A percentile compares a stretch with the other conserved stretches of the same genome.
Conservation (phyloP, 2,329 filamentous ascomycete genomes). For the Dactylellina leptospora region DNA sequence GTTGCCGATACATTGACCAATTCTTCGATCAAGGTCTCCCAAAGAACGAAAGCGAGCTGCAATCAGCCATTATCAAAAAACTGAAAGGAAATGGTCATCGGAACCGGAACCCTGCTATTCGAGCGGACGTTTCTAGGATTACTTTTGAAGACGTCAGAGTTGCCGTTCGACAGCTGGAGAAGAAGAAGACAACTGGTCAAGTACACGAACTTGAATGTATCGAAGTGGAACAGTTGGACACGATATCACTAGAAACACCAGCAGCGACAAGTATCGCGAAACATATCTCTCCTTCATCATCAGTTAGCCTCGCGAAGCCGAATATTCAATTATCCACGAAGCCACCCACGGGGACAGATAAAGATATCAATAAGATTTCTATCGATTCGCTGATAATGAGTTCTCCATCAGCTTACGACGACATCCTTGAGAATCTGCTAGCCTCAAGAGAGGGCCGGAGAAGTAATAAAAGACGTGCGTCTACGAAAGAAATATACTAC, state of each 20-base stretch:
- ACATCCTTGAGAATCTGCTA: no score
- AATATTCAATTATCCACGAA: no score
- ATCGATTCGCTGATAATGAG: no score
- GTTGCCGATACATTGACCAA: slow-evolving; percentile 2
- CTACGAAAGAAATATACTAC: no score
- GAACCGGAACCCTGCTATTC: not conserved
- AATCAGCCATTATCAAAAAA: not conserved
- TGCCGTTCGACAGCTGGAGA: not conserved
- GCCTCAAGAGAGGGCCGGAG: no score
- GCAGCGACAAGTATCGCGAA: not conserved
- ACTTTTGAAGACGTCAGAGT: slow-evolving; percentile 11
- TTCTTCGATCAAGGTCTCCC: not conserved
- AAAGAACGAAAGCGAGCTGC: not conserved
- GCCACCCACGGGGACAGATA: no score
- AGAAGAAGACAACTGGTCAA: no score
- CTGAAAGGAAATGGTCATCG: not conserved
- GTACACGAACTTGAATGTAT: not conserved
- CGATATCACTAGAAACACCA: not conserved
- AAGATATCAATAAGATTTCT: no score
- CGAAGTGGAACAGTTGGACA: not conserved
- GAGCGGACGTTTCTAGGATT: not conserved
- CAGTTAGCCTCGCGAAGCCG: no score
- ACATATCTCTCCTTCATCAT: not conserved
- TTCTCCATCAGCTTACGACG: no score
- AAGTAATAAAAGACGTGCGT: no score